Percentiles rank a stretch among this genome's conserved stretches.
Conservation (phyloP, 164 flowering plant species). For the Houttuynia cordata region DNA sequence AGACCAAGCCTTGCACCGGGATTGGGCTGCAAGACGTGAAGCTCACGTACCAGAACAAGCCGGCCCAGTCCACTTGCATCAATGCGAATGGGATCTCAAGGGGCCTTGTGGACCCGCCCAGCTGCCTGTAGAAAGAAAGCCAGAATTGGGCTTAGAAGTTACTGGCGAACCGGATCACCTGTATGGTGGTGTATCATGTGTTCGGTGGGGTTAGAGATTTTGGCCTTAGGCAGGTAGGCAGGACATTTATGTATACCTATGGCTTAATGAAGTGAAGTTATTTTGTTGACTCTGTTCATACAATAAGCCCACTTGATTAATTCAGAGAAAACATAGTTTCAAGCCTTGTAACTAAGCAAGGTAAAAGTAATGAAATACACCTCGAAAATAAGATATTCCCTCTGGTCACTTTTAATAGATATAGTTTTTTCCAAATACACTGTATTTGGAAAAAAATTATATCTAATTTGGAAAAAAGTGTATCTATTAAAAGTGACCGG, state of each 20-base stretch:
- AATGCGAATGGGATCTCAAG: constrained; percentile 9
- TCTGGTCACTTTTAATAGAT: too few relatives aligned
- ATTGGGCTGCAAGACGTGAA: constrained; percentile 12
- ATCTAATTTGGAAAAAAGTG: too few relatives aligned
- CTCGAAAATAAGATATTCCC: too few relatives aligned
- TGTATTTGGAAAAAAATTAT: too few relatives aligned
- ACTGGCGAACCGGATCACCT: background rate
- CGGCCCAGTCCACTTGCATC: constrained; percentile 8
- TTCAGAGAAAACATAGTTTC: background rate
- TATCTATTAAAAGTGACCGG: too few relatives aligned
- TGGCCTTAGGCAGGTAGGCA: too few relatives aligned
- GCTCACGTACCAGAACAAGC: constrained; percentile 11
- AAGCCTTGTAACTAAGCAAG: too few relatives aligned
- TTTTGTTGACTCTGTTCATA: too few relatives aligned
- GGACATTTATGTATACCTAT: too few relatives aligned
- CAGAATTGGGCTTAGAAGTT: background rate
- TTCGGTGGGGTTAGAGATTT: background rate
- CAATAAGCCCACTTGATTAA: background rate
- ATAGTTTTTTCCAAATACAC: too few relatives aligned
- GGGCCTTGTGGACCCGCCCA: constrained; percentile 11
- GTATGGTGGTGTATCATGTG: background rate
- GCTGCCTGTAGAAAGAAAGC: constrained; percentile 4
- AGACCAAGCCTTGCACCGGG: constrained; percentile 9
- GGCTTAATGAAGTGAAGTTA: too few relatives aligned
- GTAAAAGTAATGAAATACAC: too few relatives aligned